A percentile compares a stretch with the other conserved stretches of the same genome.
These are phyloP conservation scores for Pythium insidiosum DNA, from an alignment of 352 stramenopile genomes.

Conservation along the genomic window DNA sequence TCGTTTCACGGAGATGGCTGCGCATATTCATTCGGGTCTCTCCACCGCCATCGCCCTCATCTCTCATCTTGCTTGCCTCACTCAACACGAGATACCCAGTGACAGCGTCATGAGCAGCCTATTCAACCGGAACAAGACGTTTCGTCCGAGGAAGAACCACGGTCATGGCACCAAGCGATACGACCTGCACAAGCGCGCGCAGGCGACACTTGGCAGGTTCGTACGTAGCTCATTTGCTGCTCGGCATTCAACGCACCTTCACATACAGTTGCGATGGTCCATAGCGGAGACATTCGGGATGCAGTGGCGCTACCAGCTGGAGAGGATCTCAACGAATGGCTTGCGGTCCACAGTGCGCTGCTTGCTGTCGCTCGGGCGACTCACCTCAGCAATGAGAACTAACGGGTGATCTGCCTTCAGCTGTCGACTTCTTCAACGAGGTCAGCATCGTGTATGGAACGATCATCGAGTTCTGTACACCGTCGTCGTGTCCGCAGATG, in stretches of 20 bases:
- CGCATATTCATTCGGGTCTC: no score
- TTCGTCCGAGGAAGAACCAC: constrained; percentile 82
- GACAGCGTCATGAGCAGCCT: constrained; percentile 75
- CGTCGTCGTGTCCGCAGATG: constrained; percentile 61
- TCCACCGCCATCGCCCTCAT: no score
- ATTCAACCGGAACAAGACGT: constrained; percentile 82
- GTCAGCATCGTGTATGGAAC: constrained; percentile 91
- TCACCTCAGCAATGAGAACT: neutral
- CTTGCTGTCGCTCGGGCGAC: no score
- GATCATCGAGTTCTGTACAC: constrained; percentile 77
- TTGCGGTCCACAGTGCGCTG: constrained; percentile 88
- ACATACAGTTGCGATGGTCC: neutral
- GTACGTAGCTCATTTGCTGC: no score
- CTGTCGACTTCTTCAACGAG: constrained; percentile 94
- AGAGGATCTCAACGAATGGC: constrained; percentile 90
- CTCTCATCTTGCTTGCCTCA: no score
- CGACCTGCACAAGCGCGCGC: constrained; percentile 75
- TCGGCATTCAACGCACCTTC: neutral
- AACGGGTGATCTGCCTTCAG: constrained; percentile 21
- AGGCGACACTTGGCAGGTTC: constrained; percentile 76
- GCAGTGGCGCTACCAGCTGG: constrained; percentile 53
- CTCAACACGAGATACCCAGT: no score
- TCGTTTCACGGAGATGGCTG: no score
- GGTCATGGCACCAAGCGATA: constrained; percentile 73
- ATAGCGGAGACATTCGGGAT: constrained; percentile 57